Percentiles rank a stretch among this genome's conserved stretches.
These are phyloP conservation scores for Dendrobium officinale DNA, from an alignment of 106 monocot species.

Conservation along the genomic window DNA sequence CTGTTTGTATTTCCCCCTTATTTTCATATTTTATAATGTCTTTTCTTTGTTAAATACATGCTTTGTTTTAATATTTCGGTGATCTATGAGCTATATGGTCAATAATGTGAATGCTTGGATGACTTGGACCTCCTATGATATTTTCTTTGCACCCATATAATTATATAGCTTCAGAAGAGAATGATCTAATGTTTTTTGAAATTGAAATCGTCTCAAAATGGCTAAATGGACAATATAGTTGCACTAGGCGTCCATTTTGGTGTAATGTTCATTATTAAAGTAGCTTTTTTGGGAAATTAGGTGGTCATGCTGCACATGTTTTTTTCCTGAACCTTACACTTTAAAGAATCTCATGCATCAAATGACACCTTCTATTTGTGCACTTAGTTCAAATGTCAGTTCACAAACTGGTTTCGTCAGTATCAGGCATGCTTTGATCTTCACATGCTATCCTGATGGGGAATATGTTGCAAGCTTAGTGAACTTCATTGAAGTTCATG, in stretches of 20 bases:
- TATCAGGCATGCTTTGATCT: background rate
- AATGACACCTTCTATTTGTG: background rate
- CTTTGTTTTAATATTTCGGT: background rate
- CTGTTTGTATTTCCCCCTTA: constrained; percentile 60
- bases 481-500: background rate
- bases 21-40: constrained; percentile 5
- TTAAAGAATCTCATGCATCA: background rate
- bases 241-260: background rate
- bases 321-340: background rate
- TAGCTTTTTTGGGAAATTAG: background rate
- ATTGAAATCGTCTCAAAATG: background rate
- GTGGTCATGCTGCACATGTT: background rate
- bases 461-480: background rate
- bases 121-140: background rate
- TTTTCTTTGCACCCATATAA: background rate
- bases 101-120: background rate
- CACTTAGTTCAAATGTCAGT: background rate
- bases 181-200: background rate
- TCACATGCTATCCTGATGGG: background rate
- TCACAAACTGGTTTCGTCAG: background rate
- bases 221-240: background rate
- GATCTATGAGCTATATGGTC: background rate
- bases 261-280: background rate
- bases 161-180: background rate
- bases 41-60: constrained; percentile 2